These are phyloP conservation scores for Candida tropicalis DNA, from an alignment of 1,139 yeast species.

Conservation along the genomic window DNA sequence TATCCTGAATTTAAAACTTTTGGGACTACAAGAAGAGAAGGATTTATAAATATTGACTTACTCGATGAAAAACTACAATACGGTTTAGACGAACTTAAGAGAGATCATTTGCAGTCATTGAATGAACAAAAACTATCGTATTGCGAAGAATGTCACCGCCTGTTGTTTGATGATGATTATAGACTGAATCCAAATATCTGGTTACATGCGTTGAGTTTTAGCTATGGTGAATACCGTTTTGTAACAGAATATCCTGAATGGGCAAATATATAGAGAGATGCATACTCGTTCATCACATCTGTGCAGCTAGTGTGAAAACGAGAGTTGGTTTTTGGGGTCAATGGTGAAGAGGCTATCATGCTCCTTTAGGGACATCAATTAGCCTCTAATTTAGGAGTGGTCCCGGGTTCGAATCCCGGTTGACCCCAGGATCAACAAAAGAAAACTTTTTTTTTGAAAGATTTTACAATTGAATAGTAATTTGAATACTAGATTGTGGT, in stretches of 20 bases:
- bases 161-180: constrained; percentile 28
- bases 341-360: constrained; percentile 9
- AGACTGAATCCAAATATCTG: constrained; percentile 34
- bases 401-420: constrained; percentile 10
- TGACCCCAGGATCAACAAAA: constrained; percentile 4
- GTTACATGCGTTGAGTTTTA: constrained; percentile 52
- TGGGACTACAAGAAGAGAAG: constrained; percentile 2
- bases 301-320: not conserved
- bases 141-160: constrained; percentile 49
- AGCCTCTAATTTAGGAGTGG: constrained; percentile 6
- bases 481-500: too few relatives aligned
- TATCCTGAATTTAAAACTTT: constrained; percentile 20
- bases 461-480: not conserved
- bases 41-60: constrained; percentile 22
- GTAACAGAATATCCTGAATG: constrained; percentile 43
- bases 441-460: not conserved
- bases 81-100: constrained; percentile 20
- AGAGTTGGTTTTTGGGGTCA: constrained; percentile 5
- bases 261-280: constrained; percentile 24
- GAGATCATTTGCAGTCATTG: constrained; percentile 13
- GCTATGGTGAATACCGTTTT: constrained; percentile 23
- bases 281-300: not conserved
- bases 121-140: not conserved
- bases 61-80: constrained; percentile 15
- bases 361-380: constrained; percentile 5